Percentiles rank a stretch among this genome's conserved stretches.
Evolutionary conservation across 1,139 yeast species (phyloP).

Genomic region (Sugiyamaella xylanicola): DNA sequence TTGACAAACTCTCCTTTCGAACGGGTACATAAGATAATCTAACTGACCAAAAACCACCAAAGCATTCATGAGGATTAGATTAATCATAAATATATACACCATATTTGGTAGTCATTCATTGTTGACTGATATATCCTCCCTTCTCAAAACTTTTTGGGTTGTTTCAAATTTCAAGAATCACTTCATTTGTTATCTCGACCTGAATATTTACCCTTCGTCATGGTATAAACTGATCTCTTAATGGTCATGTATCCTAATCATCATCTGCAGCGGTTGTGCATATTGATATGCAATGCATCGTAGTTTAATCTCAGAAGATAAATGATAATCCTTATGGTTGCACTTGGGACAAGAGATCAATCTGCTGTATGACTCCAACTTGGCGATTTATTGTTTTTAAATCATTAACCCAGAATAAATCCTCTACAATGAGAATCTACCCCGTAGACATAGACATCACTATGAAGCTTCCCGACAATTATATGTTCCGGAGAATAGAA

Average conservation of each 20-base stretch:
- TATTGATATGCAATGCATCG: slow-evolving; percentile 10
- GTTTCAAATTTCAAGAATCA: background rate
- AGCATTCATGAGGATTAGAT: slow-evolving; percentile 2
- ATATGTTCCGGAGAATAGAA: slow-evolving; percentile 50
- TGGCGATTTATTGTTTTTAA: too few relatives aligned
- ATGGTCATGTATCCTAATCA: slow-evolving; percentile 15
- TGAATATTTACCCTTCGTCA: background rate
- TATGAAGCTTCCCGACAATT: slow-evolving; percentile 51
- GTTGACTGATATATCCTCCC: background rate
- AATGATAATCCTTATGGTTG: slow-evolving; percentile 9
- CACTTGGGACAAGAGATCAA: background rate
- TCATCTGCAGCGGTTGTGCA: background rate
- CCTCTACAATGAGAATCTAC: slow-evolving; percentile 10
- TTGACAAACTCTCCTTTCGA: slow-evolving; percentile 21
- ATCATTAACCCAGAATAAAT: too few relatives aligned
- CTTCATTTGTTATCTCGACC: too few relatives aligned
- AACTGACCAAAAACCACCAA: slow-evolving; percentile 7
- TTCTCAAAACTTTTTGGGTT: background rate
- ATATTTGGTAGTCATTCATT: slow-evolving; percentile 1
- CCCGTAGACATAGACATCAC: slow-evolving; percentile 16
- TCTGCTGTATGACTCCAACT: too few relatives aligned
- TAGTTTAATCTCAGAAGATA: slow-evolving; percentile 14
- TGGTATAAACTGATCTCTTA: background rate
- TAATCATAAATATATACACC: background rate
- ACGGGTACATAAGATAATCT: slow-evolving; percentile 13